These are phyloP conservation scores for Lepidium africanum DNA, from an alignment of 345 rosid species.

Conservation along the genomic window DNA sequence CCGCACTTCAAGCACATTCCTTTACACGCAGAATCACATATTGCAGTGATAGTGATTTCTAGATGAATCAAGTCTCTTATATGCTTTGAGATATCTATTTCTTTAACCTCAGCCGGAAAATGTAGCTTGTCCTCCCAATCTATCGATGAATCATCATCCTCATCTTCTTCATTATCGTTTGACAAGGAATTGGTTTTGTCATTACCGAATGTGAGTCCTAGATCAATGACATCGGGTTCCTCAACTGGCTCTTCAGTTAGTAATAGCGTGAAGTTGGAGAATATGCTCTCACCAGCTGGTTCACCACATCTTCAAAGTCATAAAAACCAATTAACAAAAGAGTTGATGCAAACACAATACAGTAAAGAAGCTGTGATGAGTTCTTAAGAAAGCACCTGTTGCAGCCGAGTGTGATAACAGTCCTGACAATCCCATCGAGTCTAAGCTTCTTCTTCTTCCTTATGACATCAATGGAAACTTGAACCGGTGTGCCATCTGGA, in stretches of 20 bases:
- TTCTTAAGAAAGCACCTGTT: constrained; percentile 47
- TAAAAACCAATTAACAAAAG: background rate
- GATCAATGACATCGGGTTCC: constrained; percentile 57
- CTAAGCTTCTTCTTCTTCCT: constrained; percentile 69
- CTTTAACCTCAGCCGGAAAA: constrained; percentile 57
- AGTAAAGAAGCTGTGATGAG: background rate
- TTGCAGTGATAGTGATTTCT: constrained; percentile 55
- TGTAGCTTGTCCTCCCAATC: constrained; percentile 80
- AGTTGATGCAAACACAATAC: background rate
- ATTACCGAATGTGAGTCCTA: constrained; percentile 40
- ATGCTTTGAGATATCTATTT: constrained; percentile 79
- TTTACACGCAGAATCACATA: constrained; percentile 69
- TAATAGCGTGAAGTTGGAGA: constrained; percentile 67
- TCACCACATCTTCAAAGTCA: constrained; percentile 58
- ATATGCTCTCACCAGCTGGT: constrained; percentile 61
- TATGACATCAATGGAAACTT: constrained; percentile 70
- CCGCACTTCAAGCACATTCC: constrained; percentile 81
- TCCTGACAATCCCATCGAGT: constrained; percentile 84
- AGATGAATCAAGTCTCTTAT: constrained; percentile 75
- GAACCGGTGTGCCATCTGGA: constrained; percentile 90
- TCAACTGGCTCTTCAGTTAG: constrained; percentile 62
- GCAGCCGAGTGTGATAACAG: constrained; percentile 72
- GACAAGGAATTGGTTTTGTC: constrained; percentile 24
- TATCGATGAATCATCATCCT: constrained; percentile 45
- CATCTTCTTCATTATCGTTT: constrained; percentile 26